Evolutionary conservation across 441 rosid species (phyloP).

Genomic region (Erodium chrysanthum): DNA sequence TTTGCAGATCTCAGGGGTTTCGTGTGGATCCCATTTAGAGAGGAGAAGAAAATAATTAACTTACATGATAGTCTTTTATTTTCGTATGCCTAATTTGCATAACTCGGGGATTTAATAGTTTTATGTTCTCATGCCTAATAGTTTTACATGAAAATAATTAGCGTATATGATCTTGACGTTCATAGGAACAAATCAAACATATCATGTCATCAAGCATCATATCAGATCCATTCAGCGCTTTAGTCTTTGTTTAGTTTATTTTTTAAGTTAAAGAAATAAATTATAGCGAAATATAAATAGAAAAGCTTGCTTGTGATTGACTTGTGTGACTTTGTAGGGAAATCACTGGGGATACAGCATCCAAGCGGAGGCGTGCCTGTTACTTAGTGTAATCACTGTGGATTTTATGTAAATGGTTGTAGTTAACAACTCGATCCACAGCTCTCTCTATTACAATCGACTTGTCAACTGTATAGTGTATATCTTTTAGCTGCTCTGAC

Average conservation of each 20-base stretch:
- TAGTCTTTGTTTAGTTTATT: background rate
- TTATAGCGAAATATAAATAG: background rate
- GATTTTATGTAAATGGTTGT: conserved; percentile 23
- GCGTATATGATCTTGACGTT: no score
- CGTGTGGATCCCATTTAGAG: background rate
- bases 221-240: background rate
- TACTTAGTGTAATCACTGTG: background rate
- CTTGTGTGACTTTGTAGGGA: conserved; percentile 27
- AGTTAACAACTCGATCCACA: background rate
- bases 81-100: no score
- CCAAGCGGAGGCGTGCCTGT: conserved; percentile 41
- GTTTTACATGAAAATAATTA: no score
- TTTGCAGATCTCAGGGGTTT: no score
- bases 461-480: background rate
- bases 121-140: no score
- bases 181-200: no score
- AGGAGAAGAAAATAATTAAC: background rate
- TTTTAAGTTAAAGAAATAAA: background rate
- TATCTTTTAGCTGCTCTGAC: background rate
- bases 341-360: conserved; percentile 30
- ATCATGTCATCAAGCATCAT: no score
- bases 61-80: background rate
- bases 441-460: background rate
- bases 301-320: background rate
- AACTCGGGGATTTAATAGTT: no score